A percentile compares a stretch with the other conserved stretches of the same genome.
Conservation (phyloP, 2,329 filamentous ascomycete genomes). For the Cladosporium velox region DNA sequence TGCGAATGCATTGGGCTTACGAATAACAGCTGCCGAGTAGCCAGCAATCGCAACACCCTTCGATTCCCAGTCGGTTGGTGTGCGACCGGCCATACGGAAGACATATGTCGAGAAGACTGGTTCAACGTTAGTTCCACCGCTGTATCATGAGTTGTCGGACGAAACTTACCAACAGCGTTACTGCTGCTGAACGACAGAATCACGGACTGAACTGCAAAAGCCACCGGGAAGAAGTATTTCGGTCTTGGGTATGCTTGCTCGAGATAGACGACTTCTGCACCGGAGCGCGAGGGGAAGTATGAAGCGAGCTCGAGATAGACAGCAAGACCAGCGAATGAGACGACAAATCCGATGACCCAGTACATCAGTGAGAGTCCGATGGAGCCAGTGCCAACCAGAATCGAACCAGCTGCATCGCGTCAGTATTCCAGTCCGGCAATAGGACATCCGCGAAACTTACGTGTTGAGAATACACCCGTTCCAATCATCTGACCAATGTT, state of each 20-base stretch:
- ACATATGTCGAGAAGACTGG: conserved; percentile 59
- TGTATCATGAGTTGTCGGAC: neutral
- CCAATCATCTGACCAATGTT: conserved; percentile 66
- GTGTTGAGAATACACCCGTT: conserved; percentile 55
- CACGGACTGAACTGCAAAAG: conserved; percentile 65
- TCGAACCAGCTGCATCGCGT: conserved; percentile 51
- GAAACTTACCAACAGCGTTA: conserved; percentile 57
- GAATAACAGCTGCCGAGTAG: conserved; percentile 58
- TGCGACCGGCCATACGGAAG: conserved; percentile 56
- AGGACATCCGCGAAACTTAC: conserved; percentile 45
- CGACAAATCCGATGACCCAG: conserved; percentile 64
- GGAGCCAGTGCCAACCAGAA: conserved; percentile 62
- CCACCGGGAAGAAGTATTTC: conserved; percentile 63
- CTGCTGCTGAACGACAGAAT: conserved; percentile 66
- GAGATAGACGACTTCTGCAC: conserved; percentile 67
- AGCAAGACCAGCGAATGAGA: conserved; percentile 56
- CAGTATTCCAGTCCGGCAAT: neutral
- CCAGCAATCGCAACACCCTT: conserved; percentile 67
- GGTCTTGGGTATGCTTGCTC: conserved; percentile 68
- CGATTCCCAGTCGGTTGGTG: conserved; percentile 61
- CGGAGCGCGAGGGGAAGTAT: conserved; percentile 68
- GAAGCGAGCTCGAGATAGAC: conserved; percentile 66
- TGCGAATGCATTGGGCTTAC: neutral
- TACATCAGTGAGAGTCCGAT: conserved; percentile 64
- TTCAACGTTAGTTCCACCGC: neutral